Conservation (phyloP, 1,284 basidiomycete genomes). For the Ganoderma resinaceum region DNA sequence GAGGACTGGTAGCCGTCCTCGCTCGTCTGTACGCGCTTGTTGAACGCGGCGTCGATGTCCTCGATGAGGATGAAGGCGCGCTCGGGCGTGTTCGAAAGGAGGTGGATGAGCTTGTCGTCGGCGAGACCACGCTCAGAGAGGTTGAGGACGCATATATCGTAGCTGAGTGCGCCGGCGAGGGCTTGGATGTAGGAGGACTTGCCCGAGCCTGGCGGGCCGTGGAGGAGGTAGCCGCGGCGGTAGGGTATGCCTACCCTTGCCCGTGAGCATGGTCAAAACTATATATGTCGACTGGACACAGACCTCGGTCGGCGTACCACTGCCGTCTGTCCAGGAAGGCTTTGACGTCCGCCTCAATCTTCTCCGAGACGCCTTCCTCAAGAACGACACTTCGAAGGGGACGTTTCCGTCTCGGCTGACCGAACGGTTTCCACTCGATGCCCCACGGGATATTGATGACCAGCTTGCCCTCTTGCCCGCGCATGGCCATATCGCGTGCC, state of each 20-base stretch:
- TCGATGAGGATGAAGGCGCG: conserved; percentile 94
- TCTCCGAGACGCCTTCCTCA: conserved; percentile 79
- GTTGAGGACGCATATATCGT: conserved; percentile 97
- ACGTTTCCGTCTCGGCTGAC: conserved; percentile 88
- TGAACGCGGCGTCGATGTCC: conserved; percentile 98
- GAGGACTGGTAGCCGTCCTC: conserved; percentile 95
- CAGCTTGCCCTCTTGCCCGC: conserved; percentile 91
- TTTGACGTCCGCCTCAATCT: conserved; percentile 81
- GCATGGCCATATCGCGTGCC: conserved; percentile 88
- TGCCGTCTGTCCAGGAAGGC: conserved; percentile 85
- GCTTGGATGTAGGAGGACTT: conserved; percentile 99
- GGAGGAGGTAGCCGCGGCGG: conserved; percentile 92
- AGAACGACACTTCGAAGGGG: conserved; percentile 94
- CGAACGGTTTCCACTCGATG: conserved; percentile 96
- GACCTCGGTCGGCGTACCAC: conserved; percentile 98
- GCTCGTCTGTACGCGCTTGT: conserved; percentile 85
- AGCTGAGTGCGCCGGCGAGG: conserved; percentile 89
- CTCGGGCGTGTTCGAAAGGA: conserved; percentile 93
- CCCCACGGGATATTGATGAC: conserved; percentile 98
- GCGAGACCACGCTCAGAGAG: conserved; percentile 96
- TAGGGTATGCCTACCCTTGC: conserved; percentile 91
- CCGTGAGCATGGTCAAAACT: conserved; percentile 21
- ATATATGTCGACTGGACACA: conserved; percentile 32
- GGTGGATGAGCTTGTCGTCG: conserved; percentile 96
- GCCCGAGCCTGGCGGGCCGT: conserved; percentile 97